Evolutionary conservation across 345 rosid genomes (phyloP).

Genomic region (Syzygium jambos): DNA sequence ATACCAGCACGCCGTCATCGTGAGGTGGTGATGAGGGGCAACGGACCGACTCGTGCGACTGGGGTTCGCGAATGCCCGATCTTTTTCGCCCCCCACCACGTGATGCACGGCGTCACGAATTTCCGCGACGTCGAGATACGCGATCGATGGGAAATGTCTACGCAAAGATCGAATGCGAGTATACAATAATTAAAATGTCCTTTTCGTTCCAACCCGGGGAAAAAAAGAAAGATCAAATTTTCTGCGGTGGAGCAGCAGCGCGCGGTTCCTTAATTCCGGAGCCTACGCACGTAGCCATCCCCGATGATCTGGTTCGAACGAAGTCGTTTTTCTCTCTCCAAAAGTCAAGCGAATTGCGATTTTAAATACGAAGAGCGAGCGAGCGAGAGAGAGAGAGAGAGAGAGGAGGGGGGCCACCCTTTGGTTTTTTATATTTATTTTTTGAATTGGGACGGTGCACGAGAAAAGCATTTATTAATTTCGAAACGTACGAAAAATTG

Average conservation of each 20-base stretch:
- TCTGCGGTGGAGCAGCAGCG: not conserved
- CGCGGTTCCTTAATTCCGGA: not conserved
- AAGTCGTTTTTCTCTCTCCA: not conserved
- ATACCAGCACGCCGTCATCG: not conserved
- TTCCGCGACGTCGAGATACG: not conserved
- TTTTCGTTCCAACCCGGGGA: not conserved
- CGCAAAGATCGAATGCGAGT: too few relatives aligned
- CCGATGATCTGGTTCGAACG: not conserved
- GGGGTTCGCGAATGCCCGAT: not conserved
- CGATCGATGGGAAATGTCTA: accelerated
- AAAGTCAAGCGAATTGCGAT: not conserved
- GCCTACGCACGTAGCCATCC: not conserved
- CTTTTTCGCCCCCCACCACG: not conserved
- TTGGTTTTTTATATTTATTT: too few relatives aligned
- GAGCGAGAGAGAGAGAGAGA: too few relatives aligned
- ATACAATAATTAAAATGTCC: not conserved
- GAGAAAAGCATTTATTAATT: not conserved
- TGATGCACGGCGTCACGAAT: not conserved
- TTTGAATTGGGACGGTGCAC: not conserved
- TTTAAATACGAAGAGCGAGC: not conserved
- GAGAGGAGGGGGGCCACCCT: too few relatives aligned
- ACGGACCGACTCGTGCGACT: not conserved
- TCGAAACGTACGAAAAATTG: not conserved
- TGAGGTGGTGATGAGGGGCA: not conserved
- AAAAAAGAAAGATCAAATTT: not conserved